Evolutionary conservation across 2,329 filamentous ascomycete species (phyloP), one percentile per base, ranked within the genome.

Genomic region (Botrytis sinoallii): DNA sequence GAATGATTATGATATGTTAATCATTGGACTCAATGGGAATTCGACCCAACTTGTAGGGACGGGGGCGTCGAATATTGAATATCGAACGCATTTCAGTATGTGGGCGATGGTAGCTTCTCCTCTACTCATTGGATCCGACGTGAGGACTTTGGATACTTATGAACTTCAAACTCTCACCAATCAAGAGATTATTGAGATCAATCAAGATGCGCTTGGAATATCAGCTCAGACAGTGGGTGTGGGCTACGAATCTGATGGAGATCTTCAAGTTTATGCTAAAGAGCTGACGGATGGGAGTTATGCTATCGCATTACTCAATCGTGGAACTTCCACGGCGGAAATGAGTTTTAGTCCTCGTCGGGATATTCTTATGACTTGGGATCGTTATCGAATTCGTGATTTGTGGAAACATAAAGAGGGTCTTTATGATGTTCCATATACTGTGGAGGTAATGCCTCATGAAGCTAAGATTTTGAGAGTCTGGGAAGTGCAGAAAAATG

Each of bases 41-140:
- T 76, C 73, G 10, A 48, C 40, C 8, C 82, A 83, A 18, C 86
- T 88, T 71, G 87, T 87, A 83, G 82, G 76, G 0, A 76, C 72
- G 0, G 75, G 74, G 4, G 70, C 70, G 9, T 74, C 73, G 0
- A 75, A 76, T 52, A 75, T 82, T 40, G 81, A 85, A 77, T 77
- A 78, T 64, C 61, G 75, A 14, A 76, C 74, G 1, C 78, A 79
- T 72, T 78, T 79, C 48, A 75, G 73, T 25, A 75, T 78, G 68
- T 79, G 78, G 78, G 72, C 75, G 16, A 77, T 77, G 65, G 75
- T 78, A 14, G 73, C 74, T 22, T 75, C 74, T 16, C 78, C 78
- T 32, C 63, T 79, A 29, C 75, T 79, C 22, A 79, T 79, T 14
- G 78, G 78, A 5, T 74, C 75, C 79, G 22, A 76, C 25, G 71